phyloP scores from a whole-genome alignment of 805 yeast genomes.

The Vanderwaltozyma polyspora region DNA sequence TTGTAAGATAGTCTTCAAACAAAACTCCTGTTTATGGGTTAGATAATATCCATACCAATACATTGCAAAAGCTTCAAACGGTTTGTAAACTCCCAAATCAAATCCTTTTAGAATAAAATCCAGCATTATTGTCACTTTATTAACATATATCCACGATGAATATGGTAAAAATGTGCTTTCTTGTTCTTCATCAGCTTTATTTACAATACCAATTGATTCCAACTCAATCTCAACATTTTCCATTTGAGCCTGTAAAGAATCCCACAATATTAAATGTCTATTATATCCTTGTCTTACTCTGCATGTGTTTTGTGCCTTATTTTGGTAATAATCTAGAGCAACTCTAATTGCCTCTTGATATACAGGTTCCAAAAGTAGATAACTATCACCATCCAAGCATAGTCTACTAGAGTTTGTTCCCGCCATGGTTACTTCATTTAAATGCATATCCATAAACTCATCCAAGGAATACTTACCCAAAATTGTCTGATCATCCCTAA shows the following conservation, averaged over 20 bases:
- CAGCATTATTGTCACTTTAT: constrained; percentile 60
- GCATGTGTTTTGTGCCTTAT: constrained; percentile 56
- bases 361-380: constrained; percentile 7
- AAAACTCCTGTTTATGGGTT: constrained; percentile 35
- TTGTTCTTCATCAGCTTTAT: constrained; percentile 6
- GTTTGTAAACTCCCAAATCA: constrained; percentile 60
- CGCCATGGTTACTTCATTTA: constrained; percentile 30
- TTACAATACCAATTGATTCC: constrained; percentile 7
- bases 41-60: constrained; percentile 58
- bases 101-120: constrained; percentile 65
- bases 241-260: constrained; percentile 65
- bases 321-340: constrained; percentile 34
- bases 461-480: constrained; percentile 38
- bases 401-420: constrained; percentile 4
- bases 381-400: constrained; percentile 1
- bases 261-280: constrained; percentile 51
- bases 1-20: constrained; percentile 27
- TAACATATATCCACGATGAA: constrained; percentile 55
- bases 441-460: constrained; percentile 31
- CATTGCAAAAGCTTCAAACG: constrained; percentile 55
- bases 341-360: constrained; percentile 39
- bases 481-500: constrained; percentile 51
- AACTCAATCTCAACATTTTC: constrained; percentile 48
- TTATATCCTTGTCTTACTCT: constrained; percentile 70
- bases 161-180: constrained; percentile 45